Evolutionary conservation across 192 early-diverging fungal genomes (phyloP).

Genomic region (Cladochytrium replicatum): DNA sequence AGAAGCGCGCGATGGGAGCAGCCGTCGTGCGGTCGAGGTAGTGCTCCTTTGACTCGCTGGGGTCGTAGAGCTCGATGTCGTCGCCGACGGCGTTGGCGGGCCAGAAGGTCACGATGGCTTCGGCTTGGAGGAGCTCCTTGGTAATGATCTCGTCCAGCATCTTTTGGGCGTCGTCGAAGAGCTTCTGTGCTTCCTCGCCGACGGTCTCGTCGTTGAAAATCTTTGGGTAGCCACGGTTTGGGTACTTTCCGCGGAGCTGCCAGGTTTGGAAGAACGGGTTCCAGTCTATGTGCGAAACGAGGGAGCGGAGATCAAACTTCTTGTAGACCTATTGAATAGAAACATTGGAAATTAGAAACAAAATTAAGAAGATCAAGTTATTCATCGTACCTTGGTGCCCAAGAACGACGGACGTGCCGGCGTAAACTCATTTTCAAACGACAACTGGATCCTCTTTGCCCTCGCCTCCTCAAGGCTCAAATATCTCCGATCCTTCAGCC

Average conservation of each 20-base stretch:
- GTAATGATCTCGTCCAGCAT: slow-evolving; percentile 75
- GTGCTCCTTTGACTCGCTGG: slow-evolving; percentile 36
- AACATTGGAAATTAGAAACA: slow-evolving; percentile 6
- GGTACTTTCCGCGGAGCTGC: slow-evolving; percentile 92
- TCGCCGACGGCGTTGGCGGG: slow-evolving; percentile 83
- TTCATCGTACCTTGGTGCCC: slow-evolving; percentile 63
- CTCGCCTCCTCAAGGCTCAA: slow-evolving; percentile 62
- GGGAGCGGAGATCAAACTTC: slow-evolving; percentile 61
- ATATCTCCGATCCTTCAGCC: slow-evolving; percentile 75
- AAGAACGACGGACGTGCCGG: slow-evolving; percentile 74
- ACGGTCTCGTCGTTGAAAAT: slow-evolving; percentile 95
- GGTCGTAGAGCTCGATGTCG: slow-evolving; percentile 78
- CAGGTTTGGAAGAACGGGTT: slow-evolving; percentile 98
- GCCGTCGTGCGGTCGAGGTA: slow-evolving; percentile 32
- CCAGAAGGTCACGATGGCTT: slow-evolving; percentile 76
- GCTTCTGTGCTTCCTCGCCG: slow-evolving; percentile 75
- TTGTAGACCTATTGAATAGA: slow-evolving; percentile 34
- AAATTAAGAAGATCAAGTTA: slow-evolving; percentile 2
- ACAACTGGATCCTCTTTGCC: slow-evolving; percentile 50
- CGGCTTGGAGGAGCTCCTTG: slow-evolving; percentile 60
- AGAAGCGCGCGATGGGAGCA: slow-evolving; percentile 61
- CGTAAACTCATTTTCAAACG: slow-evolving; percentile 55
- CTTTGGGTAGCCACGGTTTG: slow-evolving; percentile 94
- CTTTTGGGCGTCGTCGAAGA: slow-evolving; percentile 74
- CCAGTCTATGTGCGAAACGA: slow-evolving; percentile 90